These are phyloP conservation scores for Gymnopilus junonius DNA, from an alignment of 768 basidiomycete genomes.

Conservation along the genomic window DNA sequence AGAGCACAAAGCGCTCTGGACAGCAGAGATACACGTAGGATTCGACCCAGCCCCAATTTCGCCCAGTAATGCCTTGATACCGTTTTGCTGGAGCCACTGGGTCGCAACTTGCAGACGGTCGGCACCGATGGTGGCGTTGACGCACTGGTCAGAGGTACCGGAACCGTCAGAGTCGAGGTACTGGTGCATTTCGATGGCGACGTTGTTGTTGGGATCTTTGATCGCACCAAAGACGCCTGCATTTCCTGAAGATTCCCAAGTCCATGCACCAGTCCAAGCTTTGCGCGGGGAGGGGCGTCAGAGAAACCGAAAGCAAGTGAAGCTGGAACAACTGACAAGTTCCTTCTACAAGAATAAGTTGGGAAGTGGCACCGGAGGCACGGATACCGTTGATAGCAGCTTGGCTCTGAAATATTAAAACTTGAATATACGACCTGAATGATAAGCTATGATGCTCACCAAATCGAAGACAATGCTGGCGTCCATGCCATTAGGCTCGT, in stretches of 20 bases:
- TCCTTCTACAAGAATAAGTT: constrained; percentile 52
- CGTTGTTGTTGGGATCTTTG: constrained; percentile 64
- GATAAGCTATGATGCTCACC: constrained; percentile 31
- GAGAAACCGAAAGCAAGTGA: neutral
- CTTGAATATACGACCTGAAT: constrained; percentile 1
- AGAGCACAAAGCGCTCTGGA: constrained; percentile 58
- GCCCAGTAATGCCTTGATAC: constrained; percentile 66
- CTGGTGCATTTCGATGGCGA: constrained; percentile 70
- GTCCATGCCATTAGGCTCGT: constrained; percentile 66
- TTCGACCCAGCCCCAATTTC: constrained; percentile 62
- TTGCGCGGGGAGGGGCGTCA: constrained; percentile 19
- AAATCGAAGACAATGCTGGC: constrained; percentile 54
- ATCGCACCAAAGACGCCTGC: constrained; percentile 52
- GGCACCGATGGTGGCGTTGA: constrained; percentile 61
- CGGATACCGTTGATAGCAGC: constrained; percentile 70
- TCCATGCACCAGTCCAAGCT: constrained; percentile 67
- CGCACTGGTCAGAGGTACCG: constrained; percentile 56
- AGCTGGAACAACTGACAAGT: constrained; percentile 32
- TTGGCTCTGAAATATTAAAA: constrained; percentile 50
- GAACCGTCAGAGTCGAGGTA: constrained; percentile 72
- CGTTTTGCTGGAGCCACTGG: constrained; percentile 59
- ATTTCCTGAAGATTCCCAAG: constrained; percentile 65
- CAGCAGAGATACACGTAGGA: constrained; percentile 47
- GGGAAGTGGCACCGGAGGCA: constrained; percentile 61
- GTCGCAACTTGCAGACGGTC: constrained; percentile 62